Evolutionary conservation across 345 rosid genomes (phyloP).

Genomic region (Brassica incana): DNA sequence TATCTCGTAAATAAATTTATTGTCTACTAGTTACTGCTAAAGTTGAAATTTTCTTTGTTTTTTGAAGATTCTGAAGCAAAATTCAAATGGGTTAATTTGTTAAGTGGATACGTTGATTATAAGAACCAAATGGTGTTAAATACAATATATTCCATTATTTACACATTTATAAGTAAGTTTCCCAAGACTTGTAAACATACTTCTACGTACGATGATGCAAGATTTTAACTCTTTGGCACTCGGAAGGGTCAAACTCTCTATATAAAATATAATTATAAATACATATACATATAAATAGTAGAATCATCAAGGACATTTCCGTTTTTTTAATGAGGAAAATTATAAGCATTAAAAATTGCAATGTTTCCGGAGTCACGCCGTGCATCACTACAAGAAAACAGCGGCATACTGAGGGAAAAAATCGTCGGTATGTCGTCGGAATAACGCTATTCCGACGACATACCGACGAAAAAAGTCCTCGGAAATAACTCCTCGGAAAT

Average conservation of each 20-base stretch:
- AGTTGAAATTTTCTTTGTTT: neutral
- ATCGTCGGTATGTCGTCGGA: too few relatives aligned
- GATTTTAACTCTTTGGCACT: neutral
- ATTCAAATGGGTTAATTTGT: neutral
- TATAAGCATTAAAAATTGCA: neutral
- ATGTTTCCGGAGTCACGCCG: neutral
- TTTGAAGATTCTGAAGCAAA: neutral
- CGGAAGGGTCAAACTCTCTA: constrained; percentile 13
- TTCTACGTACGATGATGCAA: constrained; percentile 30
- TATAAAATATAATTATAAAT: neutral
- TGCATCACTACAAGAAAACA: too few relatives aligned
- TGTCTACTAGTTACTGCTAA: neutral
- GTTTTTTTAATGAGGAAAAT: neutral
- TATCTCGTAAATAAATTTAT: neutral
- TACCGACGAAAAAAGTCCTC: too few relatives aligned
- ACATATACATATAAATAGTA: neutral
- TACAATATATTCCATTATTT: neutral
- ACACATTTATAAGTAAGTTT: neutral
- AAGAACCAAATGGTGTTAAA: neutral
- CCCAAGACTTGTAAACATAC: neutral
- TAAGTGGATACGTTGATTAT: neutral
- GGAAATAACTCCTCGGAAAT: too few relatives aligned
- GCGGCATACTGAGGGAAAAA: too few relatives aligned
- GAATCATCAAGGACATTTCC: neutral
- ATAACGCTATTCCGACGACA: too few relatives aligned